phyloP scores from a whole-genome alignment of 495 filamentous ascomycete species.

The Astrocystis sublimbata region DNA sequence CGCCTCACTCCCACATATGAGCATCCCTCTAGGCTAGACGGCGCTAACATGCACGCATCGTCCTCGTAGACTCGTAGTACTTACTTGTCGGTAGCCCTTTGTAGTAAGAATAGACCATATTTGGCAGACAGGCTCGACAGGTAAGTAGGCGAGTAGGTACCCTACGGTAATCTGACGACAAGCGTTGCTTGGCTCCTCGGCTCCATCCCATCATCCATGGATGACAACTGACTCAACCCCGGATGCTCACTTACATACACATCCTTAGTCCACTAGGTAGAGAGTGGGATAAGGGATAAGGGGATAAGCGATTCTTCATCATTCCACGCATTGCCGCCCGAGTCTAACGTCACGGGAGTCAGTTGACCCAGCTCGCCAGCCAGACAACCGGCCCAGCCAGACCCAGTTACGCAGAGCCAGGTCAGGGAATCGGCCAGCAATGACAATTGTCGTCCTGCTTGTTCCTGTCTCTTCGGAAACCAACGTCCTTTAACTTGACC shows the following conservation, averaged over 20 bases:
- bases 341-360: conserved; percentile 15
- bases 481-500: background rate
- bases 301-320: conserved; percentile 6
- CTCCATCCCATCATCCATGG: background rate
- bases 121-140: no score
- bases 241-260: no score
- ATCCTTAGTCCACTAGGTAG: background rate
- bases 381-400: background rate
- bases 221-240: conserved; percentile 7
- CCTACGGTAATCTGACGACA: background rate
- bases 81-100: background rate
- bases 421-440: conserved; percentile 5
- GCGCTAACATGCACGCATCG: background rate
- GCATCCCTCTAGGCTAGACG: background rate
- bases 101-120: background rate
- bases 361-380: conserved; percentile 7
- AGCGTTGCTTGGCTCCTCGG: background rate
- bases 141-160: background rate
- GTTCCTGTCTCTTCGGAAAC: background rate
- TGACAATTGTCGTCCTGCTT: background rate
- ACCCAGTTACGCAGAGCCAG: conserved; percentile 9
- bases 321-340: conserved; percentile 10
- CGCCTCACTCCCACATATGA: background rate
- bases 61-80: background rate
- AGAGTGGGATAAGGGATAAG: background rate